Evolutionary conservation across 768 basidiomycete genomes (phyloP).

Genomic region (Pleurotus djamor): DNA sequence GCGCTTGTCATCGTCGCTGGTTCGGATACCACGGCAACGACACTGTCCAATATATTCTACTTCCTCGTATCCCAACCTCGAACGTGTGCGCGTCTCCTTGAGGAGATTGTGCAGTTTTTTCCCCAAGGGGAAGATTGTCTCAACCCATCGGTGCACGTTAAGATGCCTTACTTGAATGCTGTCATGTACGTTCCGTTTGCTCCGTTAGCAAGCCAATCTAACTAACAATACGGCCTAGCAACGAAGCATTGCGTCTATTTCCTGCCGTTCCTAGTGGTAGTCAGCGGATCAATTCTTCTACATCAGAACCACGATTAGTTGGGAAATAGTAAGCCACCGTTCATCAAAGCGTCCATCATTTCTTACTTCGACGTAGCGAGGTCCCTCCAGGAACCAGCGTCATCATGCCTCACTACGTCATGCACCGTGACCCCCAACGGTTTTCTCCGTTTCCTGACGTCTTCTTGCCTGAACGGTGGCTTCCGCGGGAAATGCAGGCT

Average conservation of each 20-base stretch:
- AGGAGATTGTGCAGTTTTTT: slow-evolving; percentile 35
- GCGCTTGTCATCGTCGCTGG: slow-evolving; percentile 38
- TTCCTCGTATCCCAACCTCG: slow-evolving; percentile 34
- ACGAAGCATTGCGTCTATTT: slow-evolving; percentile 43
- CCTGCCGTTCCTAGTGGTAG: slow-evolving; percentile 41
- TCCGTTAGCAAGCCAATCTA: neutral
- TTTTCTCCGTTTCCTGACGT: slow-evolving; percentile 35
- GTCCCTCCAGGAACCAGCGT: slow-evolving; percentile 40
- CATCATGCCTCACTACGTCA: slow-evolving; percentile 33
- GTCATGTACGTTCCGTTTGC: slow-evolving; percentile 22
- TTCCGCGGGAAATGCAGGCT: slow-evolving; percentile 18
- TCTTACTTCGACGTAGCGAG: slow-evolving; percentile 22
- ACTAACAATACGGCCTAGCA: slow-evolving; percentile 23
- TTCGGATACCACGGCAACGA: slow-evolving; percentile 44
- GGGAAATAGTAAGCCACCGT: slow-evolving; percentile 35
- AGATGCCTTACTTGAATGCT: slow-evolving; percentile 23
- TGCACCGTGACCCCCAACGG: slow-evolving; percentile 42
- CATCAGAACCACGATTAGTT: slow-evolving; percentile 28
- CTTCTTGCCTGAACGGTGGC: slow-evolving; percentile 44
- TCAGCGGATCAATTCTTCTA: neutral
- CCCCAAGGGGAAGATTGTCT: slow-evolving; percentile 18
- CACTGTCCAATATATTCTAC: slow-evolving; percentile 34
- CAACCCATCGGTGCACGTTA: slow-evolving; percentile 17
- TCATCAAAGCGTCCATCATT: neutral
- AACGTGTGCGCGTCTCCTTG: slow-evolving; percentile 29